Conservation (phyloP, 345 rosid genomes). For the Populus pruinosa region DNA sequence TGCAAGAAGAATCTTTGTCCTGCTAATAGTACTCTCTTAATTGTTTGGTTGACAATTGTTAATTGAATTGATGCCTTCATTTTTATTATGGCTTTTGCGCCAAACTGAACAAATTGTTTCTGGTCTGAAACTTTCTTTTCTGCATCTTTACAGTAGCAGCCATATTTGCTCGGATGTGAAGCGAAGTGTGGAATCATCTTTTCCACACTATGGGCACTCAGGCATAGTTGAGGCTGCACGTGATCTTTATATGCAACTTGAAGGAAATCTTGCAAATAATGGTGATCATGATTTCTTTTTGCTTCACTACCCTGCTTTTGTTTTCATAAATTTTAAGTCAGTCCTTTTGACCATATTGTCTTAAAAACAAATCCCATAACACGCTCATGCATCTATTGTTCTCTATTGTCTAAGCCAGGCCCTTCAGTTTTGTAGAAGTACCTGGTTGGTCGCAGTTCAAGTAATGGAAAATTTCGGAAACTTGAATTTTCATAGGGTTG, state of each 20-base stretch:
- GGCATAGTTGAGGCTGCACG: constrained; percentile 85
- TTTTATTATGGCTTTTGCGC: background rate
- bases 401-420: background rate
- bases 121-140: constrained; percentile 9
- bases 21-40: background rate
- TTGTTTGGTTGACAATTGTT: background rate
- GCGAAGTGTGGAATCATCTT: constrained; percentile 45
- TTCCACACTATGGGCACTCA: constrained; percentile 73
- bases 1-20: background rate
- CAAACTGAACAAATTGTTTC: background rate
- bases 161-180: constrained; percentile 32
- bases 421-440: background rate
- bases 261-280: constrained; percentile 50
- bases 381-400: background rate
- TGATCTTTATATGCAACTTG: constrained; percentile 77
- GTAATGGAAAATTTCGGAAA: background rate
- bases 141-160: constrained; percentile 36
- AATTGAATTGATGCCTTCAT: background rate
- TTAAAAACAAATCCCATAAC: background rate
- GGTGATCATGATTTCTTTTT: constrained; percentile 26
- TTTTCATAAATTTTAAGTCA: background rate
- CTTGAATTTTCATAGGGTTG: background rate
- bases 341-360: background rate
- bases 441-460: background rate
- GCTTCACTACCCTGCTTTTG: background rate